These are phyloP conservation scores for Colletotrichum godetiae DNA, from an alignment of 2,329 filamentous ascomycete genomes.

Conservation along the genomic window DNA sequence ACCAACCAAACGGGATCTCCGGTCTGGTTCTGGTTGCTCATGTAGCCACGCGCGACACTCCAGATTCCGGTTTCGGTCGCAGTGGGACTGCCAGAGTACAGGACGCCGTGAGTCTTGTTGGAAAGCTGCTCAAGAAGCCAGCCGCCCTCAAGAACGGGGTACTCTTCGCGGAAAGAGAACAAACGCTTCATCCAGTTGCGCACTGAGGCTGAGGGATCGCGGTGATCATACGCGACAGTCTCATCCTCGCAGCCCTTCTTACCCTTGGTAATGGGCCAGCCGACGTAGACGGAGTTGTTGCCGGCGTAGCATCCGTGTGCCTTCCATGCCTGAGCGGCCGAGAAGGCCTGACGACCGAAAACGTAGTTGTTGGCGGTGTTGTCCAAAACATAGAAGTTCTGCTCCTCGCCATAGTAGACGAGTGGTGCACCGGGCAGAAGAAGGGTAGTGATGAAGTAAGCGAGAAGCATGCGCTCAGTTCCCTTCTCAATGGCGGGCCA, in stretches of 20 bases:
- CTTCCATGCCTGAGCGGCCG: conserved; percentile 71
- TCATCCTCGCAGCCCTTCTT: conserved; percentile 67
- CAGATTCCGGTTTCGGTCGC: conserved; percentile 69
- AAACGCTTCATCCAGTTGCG: conserved; percentile 71
- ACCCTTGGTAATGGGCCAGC: conserved; percentile 67
- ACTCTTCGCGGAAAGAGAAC: conserved; percentile 68
- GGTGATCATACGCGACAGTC: conserved; percentile 67
- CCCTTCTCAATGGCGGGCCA: conserved; percentile 71
- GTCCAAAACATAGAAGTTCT: conserved; percentile 72
- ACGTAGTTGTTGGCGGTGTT: conserved; percentile 74
- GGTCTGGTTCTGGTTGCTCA: conserved; percentile 64
- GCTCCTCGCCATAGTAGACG: conserved; percentile 73
- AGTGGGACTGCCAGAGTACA: conserved; percentile 62
- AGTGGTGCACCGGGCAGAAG: conserved; percentile 71
- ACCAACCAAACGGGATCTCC: conserved; percentile 62
- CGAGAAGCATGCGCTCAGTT: conserved; percentile 67
- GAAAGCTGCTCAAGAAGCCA: conserved; percentile 66
- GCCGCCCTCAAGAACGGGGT: conserved; percentile 69
- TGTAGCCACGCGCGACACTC: conserved; percentile 65
- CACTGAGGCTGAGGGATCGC: conserved; percentile 70
- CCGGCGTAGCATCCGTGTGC: conserved; percentile 72
- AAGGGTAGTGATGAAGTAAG: conserved; percentile 68
- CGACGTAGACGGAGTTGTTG: conserved; percentile 65
- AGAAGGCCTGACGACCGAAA: conserved; percentile 73
- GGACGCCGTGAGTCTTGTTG: conserved; percentile 63